Base-by-base conservation (phyloP, 1,284 basidiomycete species). In the Microbotryomycetes sp. region DNA sequence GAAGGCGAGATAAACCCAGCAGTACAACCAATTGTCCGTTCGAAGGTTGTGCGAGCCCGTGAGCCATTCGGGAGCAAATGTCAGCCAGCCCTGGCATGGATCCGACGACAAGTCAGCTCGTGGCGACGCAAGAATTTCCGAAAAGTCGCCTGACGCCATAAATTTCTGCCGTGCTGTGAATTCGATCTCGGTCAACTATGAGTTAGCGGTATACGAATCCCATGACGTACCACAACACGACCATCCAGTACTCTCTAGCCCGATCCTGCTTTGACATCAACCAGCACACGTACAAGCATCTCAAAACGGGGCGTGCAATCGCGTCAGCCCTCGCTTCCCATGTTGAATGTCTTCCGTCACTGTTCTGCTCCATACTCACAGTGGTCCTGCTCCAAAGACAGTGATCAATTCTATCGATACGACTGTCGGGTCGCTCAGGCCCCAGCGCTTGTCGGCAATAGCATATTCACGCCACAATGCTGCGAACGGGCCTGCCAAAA, bases 41-140 rank as follows among this genome's bases (percentile, higher is more conserved):
- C 86, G 80, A 59, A 90, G 75, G 70, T 80, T 85, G 0, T 83
- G 82, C 67, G 82, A 86, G 31, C 86, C 87, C 1, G 81, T 85
- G 59, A 90, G 76, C 88, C 88, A 90, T 74, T 89, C 87, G 1
- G 87, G 88, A 71, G 83, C 84, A 76, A 89, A 89, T 3, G 86
- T 41, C 35, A 41, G 9, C 35, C 35, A 41, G n/a, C n/a, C 35
- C 35, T 18, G 35, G 11, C 35, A 11, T 9, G 18, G 35, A 11
- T 41, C 18, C 35, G 35, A 41, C 9, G 35, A 41, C 9, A 18
- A 18, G 35, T 41, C 59, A 52, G 41, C 16, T 5, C 6, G 24
- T 13, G 46, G 13, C 21, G 16, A 35, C 21, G 6, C 5, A 30
- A 26, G 23, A 53, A 30, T 5, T 15, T 30, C 9, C 18, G 47